These are phyloP conservation scores for Ganoderma meredithae DNA, from an alignment of 1,284 basidiomycete genomes.

Conservation along the genomic window DNA sequence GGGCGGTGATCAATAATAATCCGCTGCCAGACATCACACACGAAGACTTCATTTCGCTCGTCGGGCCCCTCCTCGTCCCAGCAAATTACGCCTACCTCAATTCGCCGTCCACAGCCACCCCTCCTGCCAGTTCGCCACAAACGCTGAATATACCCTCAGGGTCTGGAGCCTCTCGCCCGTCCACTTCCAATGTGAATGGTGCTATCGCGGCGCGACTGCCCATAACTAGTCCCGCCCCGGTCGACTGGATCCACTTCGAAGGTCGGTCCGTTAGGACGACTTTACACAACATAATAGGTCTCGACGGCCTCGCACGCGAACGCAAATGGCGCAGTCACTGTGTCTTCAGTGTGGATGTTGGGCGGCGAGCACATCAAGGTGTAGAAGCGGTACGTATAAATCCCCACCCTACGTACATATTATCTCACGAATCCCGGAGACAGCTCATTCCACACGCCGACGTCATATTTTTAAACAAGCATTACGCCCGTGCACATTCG, in stretches of 20 bases:
- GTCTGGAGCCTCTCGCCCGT: conserved; percentile 43
- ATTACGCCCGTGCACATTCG: conserved; percentile 66
- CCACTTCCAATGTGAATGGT: conserved; percentile 49
- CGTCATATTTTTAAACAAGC: conserved; percentile 76
- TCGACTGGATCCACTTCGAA: conserved; percentile 87
- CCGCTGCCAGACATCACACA: conserved; percentile 84
- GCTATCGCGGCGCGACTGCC: conserved; percentile 45
- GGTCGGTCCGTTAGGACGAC: conserved; percentile 79
- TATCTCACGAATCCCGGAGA: background rate
- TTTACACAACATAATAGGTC: conserved; percentile 73
- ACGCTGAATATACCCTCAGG: conserved; percentile 29
- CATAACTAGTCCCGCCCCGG: conserved; percentile 71
- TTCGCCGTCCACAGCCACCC: conserved; percentile 37
- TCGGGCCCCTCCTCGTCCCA: conserved; percentile 79
- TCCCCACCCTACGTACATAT: conserved; percentile 5
- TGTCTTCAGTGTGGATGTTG: conserved; percentile 80
- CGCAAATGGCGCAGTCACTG: conserved; percentile 82
- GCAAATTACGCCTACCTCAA: conserved; percentile 65
- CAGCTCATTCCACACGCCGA: conserved; percentile 82
- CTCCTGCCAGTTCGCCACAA: conserved; percentile 34
- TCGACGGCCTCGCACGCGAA: conserved; percentile 81
- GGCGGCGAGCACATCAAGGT: conserved; percentile 75
- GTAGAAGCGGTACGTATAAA: conserved; percentile 69
- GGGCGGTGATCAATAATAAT: conserved; percentile 83
- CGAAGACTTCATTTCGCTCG: conserved; percentile 80